Evolutionary conservation across 805 yeast species (phyloP).

Genomic region (Barnettozyma sucrosica): DNA sequence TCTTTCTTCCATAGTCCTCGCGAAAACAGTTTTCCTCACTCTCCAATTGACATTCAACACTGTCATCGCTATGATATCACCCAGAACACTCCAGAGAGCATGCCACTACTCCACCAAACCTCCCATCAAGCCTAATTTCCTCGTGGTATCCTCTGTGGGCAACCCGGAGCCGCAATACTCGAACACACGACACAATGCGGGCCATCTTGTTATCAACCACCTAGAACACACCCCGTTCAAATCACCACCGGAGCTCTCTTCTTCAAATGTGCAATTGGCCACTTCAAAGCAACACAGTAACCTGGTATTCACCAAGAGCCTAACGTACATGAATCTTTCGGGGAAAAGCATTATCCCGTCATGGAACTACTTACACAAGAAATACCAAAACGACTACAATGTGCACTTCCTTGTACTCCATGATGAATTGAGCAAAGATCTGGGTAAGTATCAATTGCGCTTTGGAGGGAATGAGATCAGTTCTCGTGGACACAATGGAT

Average conservation of each 20-base stretch:
- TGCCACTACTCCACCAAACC: not conserved
- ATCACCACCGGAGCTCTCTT: not conserved
- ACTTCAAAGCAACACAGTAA: conserved; percentile 17
- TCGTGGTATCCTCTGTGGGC: conserved; percentile 54
- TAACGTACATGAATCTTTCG: conserved; percentile 62
- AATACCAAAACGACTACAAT: conserved; percentile 22
- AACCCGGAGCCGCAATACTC: conserved; percentile 64
- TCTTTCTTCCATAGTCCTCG: too few species aligned
- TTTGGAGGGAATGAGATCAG: conserved; percentile 44
- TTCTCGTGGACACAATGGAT: conserved; percentile 81
- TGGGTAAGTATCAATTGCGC: conserved; percentile 64
- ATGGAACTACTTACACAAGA: conserved; percentile 36
- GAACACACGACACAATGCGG: conserved; percentile 74
- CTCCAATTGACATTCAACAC: not conserved
- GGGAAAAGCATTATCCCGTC: conserved; percentile 51
- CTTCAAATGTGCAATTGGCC: conserved; percentile 1
- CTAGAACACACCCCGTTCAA: conserved; percentile 15
- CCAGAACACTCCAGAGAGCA: not conserved
- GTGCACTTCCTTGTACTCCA: conserved; percentile 56
- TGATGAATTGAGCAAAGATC: conserved; percentile 66
- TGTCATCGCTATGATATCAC: not conserved
- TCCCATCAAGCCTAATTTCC: conserved; percentile 16
- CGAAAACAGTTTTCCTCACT: not conserved
- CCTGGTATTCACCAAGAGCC: conserved; percentile 45
- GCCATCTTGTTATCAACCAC: conserved; percentile 48